Base-by-base conservation (phyloP, 371 early-diverging fungal genomes). In the Syncephalastrum contaminatum region DNA sequence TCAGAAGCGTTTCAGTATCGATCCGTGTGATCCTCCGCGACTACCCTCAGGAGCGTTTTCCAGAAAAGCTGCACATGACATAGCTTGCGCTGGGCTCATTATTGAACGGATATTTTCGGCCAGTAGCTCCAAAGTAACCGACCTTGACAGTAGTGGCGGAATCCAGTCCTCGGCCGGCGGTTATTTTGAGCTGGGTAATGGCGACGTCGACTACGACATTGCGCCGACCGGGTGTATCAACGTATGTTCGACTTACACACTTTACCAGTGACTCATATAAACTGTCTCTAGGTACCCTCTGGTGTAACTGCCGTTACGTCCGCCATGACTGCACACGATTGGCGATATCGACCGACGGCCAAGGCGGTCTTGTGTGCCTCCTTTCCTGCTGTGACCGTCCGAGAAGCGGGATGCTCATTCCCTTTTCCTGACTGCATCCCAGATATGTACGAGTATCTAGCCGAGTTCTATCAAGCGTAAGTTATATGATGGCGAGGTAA, bases 401-500 rank as follows among this genome's bases (percentile, higher is more conserved):
- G 71, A 14, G 74, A 80, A 19, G 68, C 77, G 2, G 59, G 54
- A 0, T 70, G 64, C 12, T 73, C 83, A 1, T 69, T 81, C 45
- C 84, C 85, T 20, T 75, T 86, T 20, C 78, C 80, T 4, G 67
- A 72, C 14, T 60, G 73, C 30, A 69, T 86, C 41, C 76, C 81
- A 0, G 87, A 84, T 43, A 82, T 84, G 59, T 84, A 86, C 43
- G 84, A 84, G 13, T 86, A 79, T 53, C 56, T 84, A 27, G 78
- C 87, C 1, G 69, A 71, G 50, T 84, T 86, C 54, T 77, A 83
- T 54, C 63, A 68, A 60, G 79, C 80, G 75, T 84, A 77, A 65
- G 64, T 58, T 14, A n/a, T 40, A 44, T 10, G 18, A 10, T 54
- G 18, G 13, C 22, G 40, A 20, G 8, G 44, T 25, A 18, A n/a